Percentiles rank a stretch among this genome's conserved stretches.
phyloP scores from a whole-genome alignment of 257 asterid species.

The Fraxinus anomala region DNA sequence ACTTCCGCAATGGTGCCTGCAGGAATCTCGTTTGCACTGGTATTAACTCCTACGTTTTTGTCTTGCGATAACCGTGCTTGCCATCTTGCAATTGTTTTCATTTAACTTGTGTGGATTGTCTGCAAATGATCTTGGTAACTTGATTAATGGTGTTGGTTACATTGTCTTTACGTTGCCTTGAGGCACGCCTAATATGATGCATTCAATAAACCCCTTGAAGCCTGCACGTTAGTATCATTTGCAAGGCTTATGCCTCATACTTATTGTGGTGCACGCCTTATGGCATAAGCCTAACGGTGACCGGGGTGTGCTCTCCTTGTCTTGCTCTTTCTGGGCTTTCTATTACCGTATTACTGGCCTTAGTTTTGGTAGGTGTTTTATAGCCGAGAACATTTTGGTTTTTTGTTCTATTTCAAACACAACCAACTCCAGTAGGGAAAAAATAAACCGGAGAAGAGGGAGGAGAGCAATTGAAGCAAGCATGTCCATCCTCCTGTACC shows the following conservation, averaged over 20 bases:
- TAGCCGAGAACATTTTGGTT: background rate
- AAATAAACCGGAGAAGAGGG: background rate
- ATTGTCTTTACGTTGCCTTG: background rate
- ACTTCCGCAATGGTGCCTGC: slow-evolving; percentile 82
- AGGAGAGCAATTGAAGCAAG: background rate
- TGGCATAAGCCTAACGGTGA: background rate
- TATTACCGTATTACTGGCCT: background rate
- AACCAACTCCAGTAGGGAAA: background rate
- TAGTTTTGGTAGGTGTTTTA: background rate
- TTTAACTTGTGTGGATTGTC: background rate
- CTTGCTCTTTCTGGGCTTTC: background rate
- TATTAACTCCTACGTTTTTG: slow-evolving; percentile 29
- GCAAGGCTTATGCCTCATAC: background rate
- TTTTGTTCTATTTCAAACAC: too few species aligned
- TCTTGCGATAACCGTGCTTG: slow-evolving; percentile 7
- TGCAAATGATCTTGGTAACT: background rate
- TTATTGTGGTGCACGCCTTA: background rate
- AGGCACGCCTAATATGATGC: background rate
- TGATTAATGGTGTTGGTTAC: background rate
- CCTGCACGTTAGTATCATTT: background rate
- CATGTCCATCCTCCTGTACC: background rate
- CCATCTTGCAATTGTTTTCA: background rate
- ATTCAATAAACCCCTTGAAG: background rate
- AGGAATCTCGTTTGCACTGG: slow-evolving; percentile 86
- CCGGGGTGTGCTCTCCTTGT: background rate